Evolutionary conservation across 768 basidiomycete species (phyloP).

Genomic region (Boletus bicolor): DNA sequence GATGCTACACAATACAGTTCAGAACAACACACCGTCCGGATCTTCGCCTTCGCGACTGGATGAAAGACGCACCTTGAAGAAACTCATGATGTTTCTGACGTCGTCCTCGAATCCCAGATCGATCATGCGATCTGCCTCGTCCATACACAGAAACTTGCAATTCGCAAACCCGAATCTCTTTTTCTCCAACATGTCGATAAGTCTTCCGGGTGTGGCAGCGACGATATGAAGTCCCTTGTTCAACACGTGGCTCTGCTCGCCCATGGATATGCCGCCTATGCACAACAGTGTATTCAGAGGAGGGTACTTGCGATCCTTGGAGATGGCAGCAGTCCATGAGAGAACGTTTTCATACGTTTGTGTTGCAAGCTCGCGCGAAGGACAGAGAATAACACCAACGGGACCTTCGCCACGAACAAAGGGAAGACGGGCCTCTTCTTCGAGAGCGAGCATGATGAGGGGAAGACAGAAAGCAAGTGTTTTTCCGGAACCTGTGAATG

Average conservation of each 20-base stretch:
- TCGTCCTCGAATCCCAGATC: slow-evolving; percentile 99
- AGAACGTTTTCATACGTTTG: slow-evolving; percentile 96
- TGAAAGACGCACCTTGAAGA: slow-evolving; percentile 73
- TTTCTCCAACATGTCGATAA: slow-evolving; percentile 99
- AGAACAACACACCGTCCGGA: not conserved
- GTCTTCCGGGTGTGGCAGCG: slow-evolving; percentile 92
- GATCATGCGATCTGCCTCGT: slow-evolving; percentile 99
- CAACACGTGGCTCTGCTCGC: slow-evolving; percentile 90
- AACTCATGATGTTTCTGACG: slow-evolving; percentile 98
- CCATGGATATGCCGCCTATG: slow-evolving; percentile 98
- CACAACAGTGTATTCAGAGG: slow-evolving; percentile 85
- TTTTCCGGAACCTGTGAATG: slow-evolving; percentile 98
- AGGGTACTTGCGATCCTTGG: slow-evolving; percentile 80
- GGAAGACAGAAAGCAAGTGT: slow-evolving; percentile 99
- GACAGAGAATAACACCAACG: slow-evolving; percentile 94
- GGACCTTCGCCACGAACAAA: slow-evolving; percentile 94
- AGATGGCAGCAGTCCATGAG: slow-evolving; percentile 78
- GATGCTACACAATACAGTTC: slow-evolving; percentile 51
- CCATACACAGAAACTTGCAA: slow-evolving; percentile 97
- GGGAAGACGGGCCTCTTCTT: slow-evolving; percentile 88
- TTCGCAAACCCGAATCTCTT: slow-evolving; percentile 86
- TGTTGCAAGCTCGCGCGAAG: slow-evolving; percentile 92
- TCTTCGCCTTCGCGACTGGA: not conserved
- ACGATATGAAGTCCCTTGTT: slow-evolving; percentile 93
- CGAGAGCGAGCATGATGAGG: slow-evolving; percentile 91